These are phyloP conservation scores for Didymella keratinophila DNA, from an alignment of 2,329 filamentous ascomycete species.

Conservation along the genomic window DNA sequence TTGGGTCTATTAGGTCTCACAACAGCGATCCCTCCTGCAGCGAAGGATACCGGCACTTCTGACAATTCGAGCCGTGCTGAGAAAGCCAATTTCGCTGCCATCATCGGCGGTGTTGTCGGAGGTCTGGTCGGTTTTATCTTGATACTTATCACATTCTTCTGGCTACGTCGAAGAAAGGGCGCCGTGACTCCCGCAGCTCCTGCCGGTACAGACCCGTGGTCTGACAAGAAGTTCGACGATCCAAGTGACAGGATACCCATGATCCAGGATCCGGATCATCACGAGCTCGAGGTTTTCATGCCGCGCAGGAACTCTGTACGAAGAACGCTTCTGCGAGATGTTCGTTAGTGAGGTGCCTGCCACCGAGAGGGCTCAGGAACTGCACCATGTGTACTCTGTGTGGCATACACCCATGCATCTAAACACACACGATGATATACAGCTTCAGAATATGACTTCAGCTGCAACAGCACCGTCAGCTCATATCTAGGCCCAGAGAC, in stretches of 20 bases:
- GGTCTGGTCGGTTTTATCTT: no score
- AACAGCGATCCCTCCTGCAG: no score
- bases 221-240: no score
- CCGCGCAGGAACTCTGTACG: not conserved
- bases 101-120: no score
- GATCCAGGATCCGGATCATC: not conserved
- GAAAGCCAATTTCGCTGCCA: no score
- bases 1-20: no score
- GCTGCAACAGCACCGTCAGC: not conserved
- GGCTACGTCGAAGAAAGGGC: no score
- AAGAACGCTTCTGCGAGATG: not conserved
- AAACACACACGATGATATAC: not conserved
- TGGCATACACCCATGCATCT: not conserved
- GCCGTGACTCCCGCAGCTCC: no score
- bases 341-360: not conserved
- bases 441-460: not conserved
- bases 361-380: not conserved
- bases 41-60: no score
- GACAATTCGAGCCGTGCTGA: no score
- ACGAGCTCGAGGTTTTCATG: not conserved
- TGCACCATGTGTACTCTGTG: not conserved
- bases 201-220: no score
- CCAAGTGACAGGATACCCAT: not conserved
- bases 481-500: not conserved
- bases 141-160: no score